phyloP scores from a whole-genome alignment of 176 grass and related monocot genomes.

The barley (Hordeum vulgare) region MorexV3_pseudomolecules_assembly NC_058519.1:566275929-566276428 shows the following conservation, averaged over 20 bases:
- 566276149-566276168: constrained; percentile 99
- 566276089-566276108: not conserved
- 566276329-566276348: constrained; percentile 76
- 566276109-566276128: constrained; percentile 88
- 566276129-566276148: constrained; percentile 78
- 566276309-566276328: constrained; percentile 31
- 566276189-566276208: constrained; percentile 99
- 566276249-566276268: not conserved
- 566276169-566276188: constrained; percentile 91
- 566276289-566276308: not conserved
- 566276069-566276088: not conserved
- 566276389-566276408: constrained; percentile 58
- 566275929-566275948: not conserved
- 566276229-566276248: constrained; percentile 46
- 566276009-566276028: not conserved
- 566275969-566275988: too few relatives aligned
- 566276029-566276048: not conserved
- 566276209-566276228: constrained; percentile 89
- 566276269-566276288: not conserved
- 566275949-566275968: too few relatives aligned
- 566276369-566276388: constrained; percentile 76
- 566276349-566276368: constrained; percentile 76
- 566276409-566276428: constrained; percentile 57
- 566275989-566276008: not conserved
- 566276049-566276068: not conserved